These are phyloP conservation scores for Salisapilia sapeloensis DNA, from an alignment of 352 stramenopile species.

Conservation along the genomic window DNA sequence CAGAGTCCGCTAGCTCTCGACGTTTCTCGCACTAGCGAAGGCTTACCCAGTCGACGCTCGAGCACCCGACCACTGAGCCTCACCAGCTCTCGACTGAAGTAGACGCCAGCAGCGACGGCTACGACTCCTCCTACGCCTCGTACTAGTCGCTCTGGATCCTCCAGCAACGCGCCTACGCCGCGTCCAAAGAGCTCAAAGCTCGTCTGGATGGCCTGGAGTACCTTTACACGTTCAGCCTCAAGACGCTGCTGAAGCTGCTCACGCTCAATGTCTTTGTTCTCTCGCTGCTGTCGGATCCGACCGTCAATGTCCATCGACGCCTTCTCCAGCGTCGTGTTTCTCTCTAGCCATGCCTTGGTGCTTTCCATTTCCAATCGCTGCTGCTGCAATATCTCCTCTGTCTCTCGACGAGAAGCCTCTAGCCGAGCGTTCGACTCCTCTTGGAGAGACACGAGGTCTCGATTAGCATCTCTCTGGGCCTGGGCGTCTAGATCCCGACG, in stretches of 20 bases:
- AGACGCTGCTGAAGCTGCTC: constrained; percentile 33
- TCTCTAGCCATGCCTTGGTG: constrained; percentile 23
- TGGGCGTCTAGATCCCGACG: constrained; percentile 24
- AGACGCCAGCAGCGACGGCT: constrained; percentile 30
- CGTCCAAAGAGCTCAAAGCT: constrained; percentile 58
- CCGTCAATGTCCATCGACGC: constrained; percentile 42
- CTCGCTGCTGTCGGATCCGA: constrained; percentile 42
- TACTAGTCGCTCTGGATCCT: constrained; percentile 36
- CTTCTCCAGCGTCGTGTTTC: constrained; percentile 42
- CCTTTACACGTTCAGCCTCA: constrained; percentile 39
- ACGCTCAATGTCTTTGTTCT: constrained; percentile 63
- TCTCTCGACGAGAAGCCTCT: constrained; percentile 35
- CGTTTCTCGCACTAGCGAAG: constrained; percentile 52
- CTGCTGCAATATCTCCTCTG: constrained; percentile 37
- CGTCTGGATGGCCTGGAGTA: constrained; percentile 42
- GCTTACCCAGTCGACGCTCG: constrained; percentile 48
- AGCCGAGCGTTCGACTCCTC: constrained; percentile 38
- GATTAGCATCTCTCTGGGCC: constrained; percentile 25
- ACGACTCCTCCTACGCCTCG: constrained; percentile 45
- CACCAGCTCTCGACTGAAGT: constrained; percentile 38
- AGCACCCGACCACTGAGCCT: constrained; percentile 38
- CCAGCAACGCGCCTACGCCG: constrained; percentile 24
- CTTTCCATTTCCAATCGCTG: constrained; percentile 29
- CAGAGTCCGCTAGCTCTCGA: constrained; percentile 24
- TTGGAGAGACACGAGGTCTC: constrained; percentile 36